These are phyloP conservation scores for Xylaria acuta DNA, from an alignment of 495 filamentous ascomycete species.

Conservation along the genomic window DNA sequence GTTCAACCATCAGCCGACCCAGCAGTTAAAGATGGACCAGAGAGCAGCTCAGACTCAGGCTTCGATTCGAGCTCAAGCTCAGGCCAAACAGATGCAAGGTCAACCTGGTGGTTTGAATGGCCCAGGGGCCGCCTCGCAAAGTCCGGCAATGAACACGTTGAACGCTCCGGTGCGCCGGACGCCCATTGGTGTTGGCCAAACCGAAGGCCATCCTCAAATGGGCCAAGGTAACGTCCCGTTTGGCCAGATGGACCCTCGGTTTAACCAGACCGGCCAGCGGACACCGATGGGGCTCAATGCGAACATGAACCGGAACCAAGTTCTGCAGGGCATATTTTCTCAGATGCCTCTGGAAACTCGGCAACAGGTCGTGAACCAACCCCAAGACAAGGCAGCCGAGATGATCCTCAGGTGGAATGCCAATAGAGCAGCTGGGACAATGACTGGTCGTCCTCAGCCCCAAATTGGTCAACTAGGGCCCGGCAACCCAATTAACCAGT, in stretches of 20 bases:
- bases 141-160: slow-evolving; percentile 57
- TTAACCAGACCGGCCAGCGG: slow-evolving; percentile 48
- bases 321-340: slow-evolving; percentile 44
- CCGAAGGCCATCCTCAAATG: slow-evolving; percentile 39
- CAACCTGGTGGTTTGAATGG: slow-evolving; percentile 55
- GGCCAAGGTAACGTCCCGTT: slow-evolving; percentile 45
- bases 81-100: slow-evolving; percentile 53
- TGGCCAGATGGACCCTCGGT: slow-evolving; percentile 50
- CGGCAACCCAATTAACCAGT: slow-evolving; percentile 41
- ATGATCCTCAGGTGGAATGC: slow-evolving; percentile 49
- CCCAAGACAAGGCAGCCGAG: slow-evolving; percentile 51
- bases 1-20: slow-evolving; percentile 46
- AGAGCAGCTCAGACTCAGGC: slow-evolving; percentile 44
- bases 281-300: slow-evolving; percentile 35
- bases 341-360: slow-evolving; percentile 44
- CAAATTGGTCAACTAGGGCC: slow-evolving; percentile 44
- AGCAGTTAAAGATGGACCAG: slow-evolving; percentile 51
- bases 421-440: slow-evolving; percentile 28
- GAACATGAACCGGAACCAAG: slow-evolving; percentile 39
- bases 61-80: slow-evolving; percentile 48
- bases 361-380: slow-evolving; percentile 36
- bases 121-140: slow-evolving; percentile 53
- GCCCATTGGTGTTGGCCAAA: slow-evolving; percentile 48
- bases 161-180: slow-evolving; percentile 56
- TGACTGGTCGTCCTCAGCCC: slow-evolving; percentile 39